Percentiles rank a stretch among this genome's conserved stretches.
These are phyloP conservation scores for Patellifolia procumbens DNA, from an alignment of 179 eudicot genomes.

Conservation along the genomic window DNA sequence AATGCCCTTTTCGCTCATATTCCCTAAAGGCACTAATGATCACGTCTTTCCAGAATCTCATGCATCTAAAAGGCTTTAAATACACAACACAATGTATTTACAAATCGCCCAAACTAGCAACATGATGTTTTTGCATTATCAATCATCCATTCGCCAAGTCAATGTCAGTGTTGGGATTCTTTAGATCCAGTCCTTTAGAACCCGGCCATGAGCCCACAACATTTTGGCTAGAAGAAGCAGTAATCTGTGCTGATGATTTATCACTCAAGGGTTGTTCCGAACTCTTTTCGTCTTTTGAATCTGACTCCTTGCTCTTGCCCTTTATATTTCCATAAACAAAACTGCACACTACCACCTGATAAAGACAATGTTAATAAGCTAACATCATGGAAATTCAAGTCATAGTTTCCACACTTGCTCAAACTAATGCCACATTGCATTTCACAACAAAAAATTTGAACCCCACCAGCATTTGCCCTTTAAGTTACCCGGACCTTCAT, in stretches of 20 bases:
- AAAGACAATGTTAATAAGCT: not conserved
- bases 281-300: slow-evolving; percentile 30
- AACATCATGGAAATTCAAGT: not conserved
- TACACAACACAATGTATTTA: slow-evolving; percentile 45
- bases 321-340: slow-evolving; percentile 70
- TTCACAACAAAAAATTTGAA: not conserved
- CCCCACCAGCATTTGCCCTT: no score
- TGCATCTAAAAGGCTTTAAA: slow-evolving; percentile 31
- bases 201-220: slow-evolving; percentile 42
- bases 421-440: not conserved
- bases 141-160: slow-evolving; percentile 83
- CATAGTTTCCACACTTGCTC: no score
- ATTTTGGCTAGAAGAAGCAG: slow-evolving; percentile 45
- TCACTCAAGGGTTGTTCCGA: slow-evolving; percentile 38
- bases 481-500: no score
- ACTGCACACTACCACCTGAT: slow-evolving; percentile 85
- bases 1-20: not conserved
- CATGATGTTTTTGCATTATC: not conserved
- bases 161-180: slow-evolving; percentile 62
- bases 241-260: slow-evolving; percentile 34
- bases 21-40: slow-evolving; percentile 6
- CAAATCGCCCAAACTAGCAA: slow-evolving; percentile 28
- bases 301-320: slow-evolving; percentile 38
- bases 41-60: slow-evolving; percentile 16
- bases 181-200: slow-evolving; percentile 41